These are phyloP conservation scores for Chalara sp. DNA, from an alignment of 2,329 filamentous ascomycete genomes.

Conservation along the genomic window DNA sequence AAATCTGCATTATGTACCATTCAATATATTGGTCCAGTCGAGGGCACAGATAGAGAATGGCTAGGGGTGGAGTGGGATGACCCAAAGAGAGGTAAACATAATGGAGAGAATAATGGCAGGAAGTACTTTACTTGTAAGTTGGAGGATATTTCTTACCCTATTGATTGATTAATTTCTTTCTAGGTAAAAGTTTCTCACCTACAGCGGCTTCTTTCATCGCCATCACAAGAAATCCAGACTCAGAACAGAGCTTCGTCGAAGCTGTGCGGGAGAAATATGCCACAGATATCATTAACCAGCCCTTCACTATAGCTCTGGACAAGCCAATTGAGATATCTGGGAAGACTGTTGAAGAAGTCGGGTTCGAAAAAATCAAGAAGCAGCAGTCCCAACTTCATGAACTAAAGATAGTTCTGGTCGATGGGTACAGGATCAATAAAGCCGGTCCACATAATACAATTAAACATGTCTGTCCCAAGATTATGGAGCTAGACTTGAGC, in stretches of 20 bases:
- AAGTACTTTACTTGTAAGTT: constrained; percentile 76
- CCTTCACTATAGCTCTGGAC: constrained; percentile 24
- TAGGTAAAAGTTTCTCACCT: constrained; percentile 53
- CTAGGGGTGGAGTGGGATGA: constrained; percentile 98
- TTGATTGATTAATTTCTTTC: constrained; percentile 1
- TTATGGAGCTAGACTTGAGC: constrained; percentile 77
- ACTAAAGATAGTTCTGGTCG: constrained; percentile 74
- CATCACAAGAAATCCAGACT: constrained; percentile 56
- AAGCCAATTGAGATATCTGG: constrained; percentile 62
- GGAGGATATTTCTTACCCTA: neutral
- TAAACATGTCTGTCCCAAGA: constrained; percentile 50
- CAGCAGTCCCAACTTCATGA: constrained; percentile 74
- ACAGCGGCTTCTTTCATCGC: constrained; percentile 85
- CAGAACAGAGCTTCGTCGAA: constrained; percentile 65
- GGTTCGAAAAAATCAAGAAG: constrained; percentile 85
- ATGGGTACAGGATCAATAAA: constrained; percentile 59
- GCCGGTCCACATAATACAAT: constrained; percentile 35
- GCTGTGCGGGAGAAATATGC: constrained; percentile 83
- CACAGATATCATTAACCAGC: constrained; percentile 39
- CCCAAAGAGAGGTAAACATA: constrained; percentile 76
- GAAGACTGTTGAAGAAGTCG: constrained; percentile 80
- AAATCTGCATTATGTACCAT: constrained; percentile 75
- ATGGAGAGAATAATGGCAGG: constrained; percentile 71
- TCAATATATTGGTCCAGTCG: constrained; percentile 71
- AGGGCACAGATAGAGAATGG: constrained; percentile 67